Conservation (phyloP, 1,284 basidiomycete species). For the Apiotrichum gamsii region DNA sequence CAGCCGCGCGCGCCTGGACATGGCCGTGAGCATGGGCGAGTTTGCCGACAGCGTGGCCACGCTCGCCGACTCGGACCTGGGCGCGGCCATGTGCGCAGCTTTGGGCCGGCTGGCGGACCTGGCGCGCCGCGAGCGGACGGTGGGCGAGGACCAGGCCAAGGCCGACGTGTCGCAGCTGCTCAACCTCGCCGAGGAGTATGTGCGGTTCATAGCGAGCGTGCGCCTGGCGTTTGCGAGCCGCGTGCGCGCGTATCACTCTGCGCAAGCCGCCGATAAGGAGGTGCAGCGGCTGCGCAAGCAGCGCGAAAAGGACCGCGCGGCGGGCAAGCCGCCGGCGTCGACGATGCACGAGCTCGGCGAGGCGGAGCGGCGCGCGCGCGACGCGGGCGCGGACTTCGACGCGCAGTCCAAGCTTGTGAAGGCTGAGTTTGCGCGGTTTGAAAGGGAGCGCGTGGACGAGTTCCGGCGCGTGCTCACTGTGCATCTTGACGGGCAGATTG, state of each 20-base stretch:
- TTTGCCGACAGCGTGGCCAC: slow-evolving; percentile 63
- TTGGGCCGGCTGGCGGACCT: slow-evolving; percentile 66
- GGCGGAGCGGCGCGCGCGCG: slow-evolving; percentile 71
- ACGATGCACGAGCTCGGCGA: slow-evolving; percentile 7
- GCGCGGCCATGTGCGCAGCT: slow-evolving; percentile 62
- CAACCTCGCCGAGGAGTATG: slow-evolving; percentile 80
- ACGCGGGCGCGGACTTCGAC: slow-evolving; percentile 80
- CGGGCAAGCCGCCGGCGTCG: slow-evolving; percentile 54
- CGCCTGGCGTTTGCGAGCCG: slow-evolving; percentile 68
- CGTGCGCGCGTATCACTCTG: slow-evolving; percentile 70
- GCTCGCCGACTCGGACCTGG: slow-evolving; percentile 67
- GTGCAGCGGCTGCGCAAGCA: slow-evolving; percentile 62
- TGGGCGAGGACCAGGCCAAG: slow-evolving; percentile 65
- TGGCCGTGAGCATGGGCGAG: slow-evolving; percentile 62
- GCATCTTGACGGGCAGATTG: slow-evolving; percentile 40
- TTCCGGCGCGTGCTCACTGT: slow-evolving; percentile 39
- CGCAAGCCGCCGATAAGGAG: slow-evolving; percentile 74
- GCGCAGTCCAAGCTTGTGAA: slow-evolving; percentile 81
- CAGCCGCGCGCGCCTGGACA: slow-evolving; percentile 70
- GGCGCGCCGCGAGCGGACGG: slow-evolving; percentile 61
- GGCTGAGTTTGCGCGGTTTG: slow-evolving; percentile 84
- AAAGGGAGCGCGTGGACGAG: slow-evolving; percentile 76
- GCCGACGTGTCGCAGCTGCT: slow-evolving; percentile 71
- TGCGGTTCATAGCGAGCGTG: slow-evolving; percentile 81
- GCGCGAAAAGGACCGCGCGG: slow-evolving; percentile 73